Base-by-base conservation (phyloP, 1,139 yeast genomes). In the Protomyces inouyei region DNA sequence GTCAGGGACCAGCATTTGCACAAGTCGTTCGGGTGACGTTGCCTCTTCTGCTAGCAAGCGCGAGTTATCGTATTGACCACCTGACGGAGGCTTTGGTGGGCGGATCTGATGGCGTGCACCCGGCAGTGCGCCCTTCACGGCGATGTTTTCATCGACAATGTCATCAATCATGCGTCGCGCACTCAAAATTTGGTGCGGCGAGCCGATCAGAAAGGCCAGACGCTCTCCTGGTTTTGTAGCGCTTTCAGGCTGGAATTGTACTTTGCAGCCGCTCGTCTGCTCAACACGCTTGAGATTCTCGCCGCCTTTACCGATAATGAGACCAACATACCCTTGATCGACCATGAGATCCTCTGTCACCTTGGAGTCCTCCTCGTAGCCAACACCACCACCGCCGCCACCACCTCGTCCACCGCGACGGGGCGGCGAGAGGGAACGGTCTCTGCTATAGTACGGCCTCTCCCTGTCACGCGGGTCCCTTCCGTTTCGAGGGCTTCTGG, bases 271-370 rank as follows among this genome's bases (percentile, higher is more conserved):
- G 35, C 66, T 69, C 21, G 64, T 52, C 21, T 65, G 64, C 45
- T 70, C 71, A 45, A 70, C 67, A 14, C 65, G 57, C 55, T 69
- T 69, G 14, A 70, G 66, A 3, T 68, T 69, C 43, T 70, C 72
- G 14, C 72, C 71, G n/a, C 71, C 70, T 12, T 70, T 66, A n/a
- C 72, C 72, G 37, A 70, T 70, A 54, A 70, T 65, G 23, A 70
- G 65, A 14, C 72, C 72, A 3, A 70, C 71, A 52, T 67, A 69
- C 23, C 64, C 65, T n/a, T 67, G 65, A 40, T 69, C 68, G 28
- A 70, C 70, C 40, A 66, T 56, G 25, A 70, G 51, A 4, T 68
- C 61, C 21, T 67, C 69, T 4, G 68, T 61, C 16, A 38, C 57
- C 35, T 59, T 59, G 16, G 43, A 51, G 32, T 55, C 25, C 35